Conservation (phyloP, 2,329 filamentous ascomycete genomes). For the Thielaviopsis euricoi region DNA sequence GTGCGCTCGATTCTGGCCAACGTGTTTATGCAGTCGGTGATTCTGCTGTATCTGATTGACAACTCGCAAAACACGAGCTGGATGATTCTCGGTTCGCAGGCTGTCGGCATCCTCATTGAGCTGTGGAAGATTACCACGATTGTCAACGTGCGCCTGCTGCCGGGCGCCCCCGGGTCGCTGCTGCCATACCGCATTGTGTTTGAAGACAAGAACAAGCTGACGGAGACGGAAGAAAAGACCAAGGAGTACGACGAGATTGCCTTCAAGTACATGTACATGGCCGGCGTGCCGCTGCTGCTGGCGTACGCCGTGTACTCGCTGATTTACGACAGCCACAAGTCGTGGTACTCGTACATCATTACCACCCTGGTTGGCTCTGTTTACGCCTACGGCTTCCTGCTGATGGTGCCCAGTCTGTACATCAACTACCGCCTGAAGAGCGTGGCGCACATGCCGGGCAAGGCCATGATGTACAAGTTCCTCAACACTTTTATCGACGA, state of each 20-base stretch:
- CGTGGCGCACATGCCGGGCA: slow-evolving; percentile 91
- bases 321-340: slow-evolving; percentile 88
- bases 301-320: slow-evolving; percentile 87
- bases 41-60: slow-evolving; percentile 92
- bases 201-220: slow-evolving; percentile 93
- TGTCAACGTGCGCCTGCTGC: slow-evolving; percentile 70
- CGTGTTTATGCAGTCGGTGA: slow-evolving; percentile 90
- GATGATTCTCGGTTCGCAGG: slow-evolving; percentile 96
- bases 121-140: slow-evolving; percentile 94
- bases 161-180: slow-evolving; percentile 47
- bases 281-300: slow-evolving; percentile 73
- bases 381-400: slow-evolving; percentile 95
- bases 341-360: slow-evolving; percentile 94
- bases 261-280: slow-evolving; percentile 90
- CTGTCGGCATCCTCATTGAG: slow-evolving; percentile 54
- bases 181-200: slow-evolving; percentile 71
- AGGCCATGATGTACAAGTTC: slow-evolving; percentile 97
- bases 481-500: slow-evolving; percentile 98
- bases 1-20: slow-evolving; percentile 93
- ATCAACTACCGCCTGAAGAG: slow-evolving; percentile 97
- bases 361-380: slow-evolving; percentile 88
- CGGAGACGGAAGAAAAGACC: slow-evolving; percentile 90
- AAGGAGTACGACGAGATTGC: slow-evolving; percentile 97
- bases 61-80: slow-evolving; percentile 96
- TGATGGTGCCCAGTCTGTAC: slow-evolving; percentile 96